Conservation (phyloP, 257 asterid species). For the Thymus mandschuricus region DNA sequence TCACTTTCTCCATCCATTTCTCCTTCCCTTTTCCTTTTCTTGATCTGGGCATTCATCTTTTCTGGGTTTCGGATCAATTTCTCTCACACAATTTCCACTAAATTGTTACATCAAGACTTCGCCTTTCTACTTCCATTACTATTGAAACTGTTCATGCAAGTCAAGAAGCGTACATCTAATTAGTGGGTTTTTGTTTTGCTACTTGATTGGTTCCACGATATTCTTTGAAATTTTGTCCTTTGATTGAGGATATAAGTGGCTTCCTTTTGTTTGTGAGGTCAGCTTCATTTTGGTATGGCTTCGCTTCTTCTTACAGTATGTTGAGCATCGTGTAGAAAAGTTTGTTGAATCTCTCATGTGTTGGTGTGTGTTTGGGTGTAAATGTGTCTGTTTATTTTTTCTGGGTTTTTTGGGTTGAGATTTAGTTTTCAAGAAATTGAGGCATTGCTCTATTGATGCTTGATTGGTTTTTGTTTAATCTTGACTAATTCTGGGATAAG, state of each 20-base stretch:
- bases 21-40: slow-evolving; percentile 31
- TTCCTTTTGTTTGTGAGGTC: slow-evolving; percentile 40
- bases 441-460: slow-evolving; percentile 25
- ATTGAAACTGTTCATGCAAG: slow-evolving; percentile 41
- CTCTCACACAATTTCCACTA: slow-evolving; percentile 10
- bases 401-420: slow-evolving; percentile 26
- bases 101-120: slow-evolving; percentile 29
- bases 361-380: slow-evolving; percentile 20
- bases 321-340: slow-evolving; percentile 13
- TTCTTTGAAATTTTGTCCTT: slow-evolving; percentile 37
- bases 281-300: slow-evolving; percentile 57
- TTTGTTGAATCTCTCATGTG: slow-evolving; percentile 24
- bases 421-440: slow-evolving; percentile 26
- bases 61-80: slow-evolving; percentile 35
- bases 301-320: slow-evolving; percentile 10
- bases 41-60: slow-evolving; percentile 44
- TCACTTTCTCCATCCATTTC: slow-evolving; percentile 33
- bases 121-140: slow-evolving; percentile 29
- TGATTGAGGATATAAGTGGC: slow-evolving; percentile 42
- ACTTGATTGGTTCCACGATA: slow-evolving; percentile 27
- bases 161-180: slow-evolving; percentile 36
- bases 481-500: not conserved
- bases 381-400: not conserved
- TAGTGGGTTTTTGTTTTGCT: slow-evolving; percentile 32
- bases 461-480: not conserved